Conservation (phyloP, 305 asterid species). For the Plantago coronopus region DNA sequence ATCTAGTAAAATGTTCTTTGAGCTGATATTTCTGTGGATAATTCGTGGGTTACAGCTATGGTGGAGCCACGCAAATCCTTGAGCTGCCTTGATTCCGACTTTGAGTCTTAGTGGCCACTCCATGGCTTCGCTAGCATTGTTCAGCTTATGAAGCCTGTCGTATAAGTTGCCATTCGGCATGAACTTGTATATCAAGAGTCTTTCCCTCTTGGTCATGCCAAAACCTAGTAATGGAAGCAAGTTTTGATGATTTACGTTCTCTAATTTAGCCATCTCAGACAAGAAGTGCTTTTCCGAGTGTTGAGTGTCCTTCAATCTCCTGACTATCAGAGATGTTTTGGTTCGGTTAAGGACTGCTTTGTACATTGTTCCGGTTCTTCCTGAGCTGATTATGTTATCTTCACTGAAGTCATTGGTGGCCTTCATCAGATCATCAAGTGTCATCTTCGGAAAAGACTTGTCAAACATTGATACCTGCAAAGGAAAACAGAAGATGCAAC, state of each 20-base stretch:
- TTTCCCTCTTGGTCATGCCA: conserved; percentile 22
- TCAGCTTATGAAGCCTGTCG: conserved; percentile 21
- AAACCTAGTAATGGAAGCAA: conserved; percentile 29
- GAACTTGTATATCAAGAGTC: conserved; percentile 30
- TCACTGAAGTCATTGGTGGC: conserved; percentile 25
- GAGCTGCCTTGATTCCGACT: conserved; percentile 20
- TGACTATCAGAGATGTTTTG: conserved; percentile 21
- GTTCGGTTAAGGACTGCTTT: conserved; percentile 21
- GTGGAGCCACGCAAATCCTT: conserved; percentile 30
- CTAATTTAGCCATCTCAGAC: conserved; percentile 22
- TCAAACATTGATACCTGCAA: conserved; percentile 25
- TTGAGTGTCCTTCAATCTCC: conserved; percentile 17
- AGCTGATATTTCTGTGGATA: conserved; percentile 26
- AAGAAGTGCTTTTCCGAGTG: conserved; percentile 19
- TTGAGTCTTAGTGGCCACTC: conserved; percentile 24
- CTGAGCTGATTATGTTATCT: conserved; percentile 21
- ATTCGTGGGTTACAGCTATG: conserved; percentile 6
- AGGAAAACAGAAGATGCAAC: background rate
- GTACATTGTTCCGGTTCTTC: conserved; percentile 24
- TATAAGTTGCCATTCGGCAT: conserved; percentile 34
- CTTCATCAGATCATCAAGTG: conserved; percentile 24
- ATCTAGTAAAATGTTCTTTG: conserved; percentile 26
- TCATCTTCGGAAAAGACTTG: conserved; percentile 27
- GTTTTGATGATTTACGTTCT: conserved; percentile 22
- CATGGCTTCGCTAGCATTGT: conserved; percentile 7